Evolutionary conservation across 2,329 filamentous ascomycete genomes (phyloP).

Genomic region (Penicillium brasilianum): DNA sequence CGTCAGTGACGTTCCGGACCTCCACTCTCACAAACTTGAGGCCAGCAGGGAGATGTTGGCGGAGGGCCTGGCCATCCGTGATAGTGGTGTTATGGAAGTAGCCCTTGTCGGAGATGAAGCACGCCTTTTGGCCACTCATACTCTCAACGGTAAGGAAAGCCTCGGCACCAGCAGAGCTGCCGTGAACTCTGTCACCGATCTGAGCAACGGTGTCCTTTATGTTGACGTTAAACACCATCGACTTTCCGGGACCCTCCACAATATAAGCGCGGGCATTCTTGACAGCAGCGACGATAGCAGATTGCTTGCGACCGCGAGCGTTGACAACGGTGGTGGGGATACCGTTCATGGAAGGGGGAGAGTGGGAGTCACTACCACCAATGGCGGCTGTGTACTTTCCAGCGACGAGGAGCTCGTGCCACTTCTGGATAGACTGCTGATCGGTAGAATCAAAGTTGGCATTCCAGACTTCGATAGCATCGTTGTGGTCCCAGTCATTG

Average conservation of each 20-base stretch:
- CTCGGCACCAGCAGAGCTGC: background rate
- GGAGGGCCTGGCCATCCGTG: conserved; percentile 10
- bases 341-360: conserved; percentile 22
- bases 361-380: conserved; percentile 28
- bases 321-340: conserved; percentile 28
- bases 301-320: conserved; percentile 19
- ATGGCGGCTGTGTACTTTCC: conserved; percentile 26
- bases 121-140: conserved; percentile 16
- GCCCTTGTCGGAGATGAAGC: conserved; percentile 24
- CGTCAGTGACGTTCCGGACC: conserved; percentile 19
- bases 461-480: conserved; percentile 31
- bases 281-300: conserved; percentile 24
- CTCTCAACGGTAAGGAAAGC: conserved; percentile 13
- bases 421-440: conserved; percentile 24
- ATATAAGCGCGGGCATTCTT: conserved; percentile 25
- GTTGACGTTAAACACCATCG: conserved; percentile 22
- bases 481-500: conserved; percentile 27
- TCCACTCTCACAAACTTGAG: conserved; percentile 24
- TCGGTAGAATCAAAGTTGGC: conserved; percentile 18
- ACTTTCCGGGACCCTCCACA: conserved; percentile 24
- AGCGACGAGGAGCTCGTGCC: conserved; percentile 25
- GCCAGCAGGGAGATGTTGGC: background rate
- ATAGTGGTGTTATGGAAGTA: conserved; percentile 21
- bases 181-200: background rate
- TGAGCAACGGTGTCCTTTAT: background rate